Evolutionary conservation across 2,329 filamentous ascomycete genomes (phyloP), one percentile per base, ranked within the genome.

Genomic region (Trichoderma sp.): DNA sequence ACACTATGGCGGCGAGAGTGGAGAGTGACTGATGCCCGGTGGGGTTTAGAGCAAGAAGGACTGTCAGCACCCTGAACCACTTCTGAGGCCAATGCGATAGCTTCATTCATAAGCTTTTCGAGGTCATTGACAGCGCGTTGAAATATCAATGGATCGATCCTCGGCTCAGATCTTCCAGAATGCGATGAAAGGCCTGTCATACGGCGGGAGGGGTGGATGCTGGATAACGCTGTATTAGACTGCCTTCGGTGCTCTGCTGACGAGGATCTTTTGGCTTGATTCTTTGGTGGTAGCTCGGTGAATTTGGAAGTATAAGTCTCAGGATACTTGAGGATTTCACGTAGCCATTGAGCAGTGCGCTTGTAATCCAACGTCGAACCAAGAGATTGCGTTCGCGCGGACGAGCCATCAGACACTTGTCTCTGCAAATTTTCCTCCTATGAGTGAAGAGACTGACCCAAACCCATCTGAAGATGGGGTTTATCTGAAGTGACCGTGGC

Each of bases 71-170:
- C 74, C 37, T 80, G 78, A 5, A 80, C 77, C 13, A 78, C 80
- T 62, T 82, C 78, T 21, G 80, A 78, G 13, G 83, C 83, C 53
- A 86, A 74, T 2, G 78, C 75, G 10, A 85, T 72, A 13, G 83
- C 83, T 73, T 86, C 83, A 37, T 77, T 80, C 6, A 86, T 73
- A 21, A 86, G 79, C 29, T 80, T 77, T 70, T 86, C 83, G 31
- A 86, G 75, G 69, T 85, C 81, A 43, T 76, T 76, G 43, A 84
- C 76, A 3, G 80, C 78, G 6, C 73, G 77, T 55, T 77, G 79
- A 70, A 84, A 81, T 8, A 70, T 68, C 29, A 71, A 37, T 3
- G 74, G 72, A 49, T 79, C 76, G 37, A 78, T 70, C 10, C 65
- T 74, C 8, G 72, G 65, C 19, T 74, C 71, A n/a, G 72, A 72